Conservation (phyloP, 495 filamentous ascomycete species). For the Aspergillus steynii region DNA sequence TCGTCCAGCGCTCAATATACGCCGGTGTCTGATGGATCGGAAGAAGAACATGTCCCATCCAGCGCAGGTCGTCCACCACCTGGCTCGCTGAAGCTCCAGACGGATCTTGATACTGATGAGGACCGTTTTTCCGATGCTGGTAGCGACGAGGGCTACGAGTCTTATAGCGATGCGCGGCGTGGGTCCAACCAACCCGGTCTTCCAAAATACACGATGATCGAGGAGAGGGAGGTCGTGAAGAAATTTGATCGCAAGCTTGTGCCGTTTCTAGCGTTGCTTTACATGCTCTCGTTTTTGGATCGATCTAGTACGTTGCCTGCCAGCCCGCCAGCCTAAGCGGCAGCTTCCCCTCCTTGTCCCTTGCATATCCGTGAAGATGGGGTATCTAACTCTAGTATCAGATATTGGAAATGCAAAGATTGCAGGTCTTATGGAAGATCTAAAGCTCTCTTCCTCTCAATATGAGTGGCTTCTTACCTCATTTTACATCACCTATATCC, state of each 20-base stretch:
- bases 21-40: conserved; percentile 37
- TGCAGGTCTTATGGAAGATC: conserved; percentile 67
- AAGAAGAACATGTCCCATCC: conserved; percentile 28
- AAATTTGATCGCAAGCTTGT: conserved; percentile 77
- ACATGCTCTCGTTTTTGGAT: conserved; percentile 79
- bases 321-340: not conserved
- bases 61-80: conserved; percentile 16
- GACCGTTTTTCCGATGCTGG: conserved; percentile 12
- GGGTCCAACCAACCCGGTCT: conserved; percentile 18
- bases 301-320: conserved; percentile 61
- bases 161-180: conserved; percentile 30
- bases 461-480: conserved; percentile 69
- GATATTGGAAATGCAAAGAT: conserved; percentile 81
- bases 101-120: conserved; percentile 31
- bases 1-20: conserved; percentile 37
- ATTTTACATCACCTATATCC: conserved; percentile 72
- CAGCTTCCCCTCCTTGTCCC: not conserved
- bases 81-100: conserved; percentile 35
- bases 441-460: conserved; percentile 54
- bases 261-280: conserved; percentile 76
- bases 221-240: conserved; percentile 69
- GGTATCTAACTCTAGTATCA: conserved; percentile 26
- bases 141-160: conserved; percentile 32
- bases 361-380: not conserved
- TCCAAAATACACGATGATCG: conserved; percentile 64